Evolutionary conservation across 2,329 filamentous ascomycete species (phyloP).

Genomic region (Parascedosporium putredinis): DNA sequence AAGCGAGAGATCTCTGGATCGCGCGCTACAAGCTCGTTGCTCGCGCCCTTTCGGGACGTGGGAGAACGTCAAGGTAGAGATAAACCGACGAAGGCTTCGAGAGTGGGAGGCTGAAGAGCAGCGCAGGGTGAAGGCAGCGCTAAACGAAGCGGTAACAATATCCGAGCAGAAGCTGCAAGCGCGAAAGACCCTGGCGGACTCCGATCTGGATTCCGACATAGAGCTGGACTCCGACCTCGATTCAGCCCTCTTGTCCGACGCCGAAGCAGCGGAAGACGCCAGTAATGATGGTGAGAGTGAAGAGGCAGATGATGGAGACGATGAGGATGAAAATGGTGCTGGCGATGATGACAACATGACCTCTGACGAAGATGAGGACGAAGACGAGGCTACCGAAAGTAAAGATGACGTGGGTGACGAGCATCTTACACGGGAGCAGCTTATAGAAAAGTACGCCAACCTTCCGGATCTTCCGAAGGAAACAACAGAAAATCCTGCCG

Average conservation of each 20-base stretch:
- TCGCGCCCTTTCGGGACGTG: slow-evolving; percentile 46
- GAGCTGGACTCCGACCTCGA: slow-evolving; percentile 27
- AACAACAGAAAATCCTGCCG: slow-evolving; percentile 12
- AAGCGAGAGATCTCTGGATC: slow-evolving; percentile 59
- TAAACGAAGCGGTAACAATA: slow-evolving; percentile 63
- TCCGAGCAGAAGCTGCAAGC: slow-evolving; percentile 60
- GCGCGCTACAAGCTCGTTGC: slow-evolving; percentile 63
- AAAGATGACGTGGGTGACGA: slow-evolving; percentile 50
- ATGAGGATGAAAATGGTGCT: slow-evolving; percentile 28
- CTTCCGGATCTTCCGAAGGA: slow-evolving; percentile 31
- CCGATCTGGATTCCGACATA: slow-evolving; percentile 36
- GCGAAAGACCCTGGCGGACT: slow-evolving; percentile 42
- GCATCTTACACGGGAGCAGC: slow-evolving; percentile 56
- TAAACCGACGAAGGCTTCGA: slow-evolving; percentile 48
- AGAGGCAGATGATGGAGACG: slow-evolving; percentile 16
- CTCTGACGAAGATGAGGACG: slow-evolving; percentile 52
- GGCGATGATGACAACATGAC: slow-evolving; percentile 44
- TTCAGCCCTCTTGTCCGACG: slow-evolving; percentile 22
- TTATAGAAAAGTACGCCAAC: slow-evolving; percentile 58
- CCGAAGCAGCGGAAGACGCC: not conserved
- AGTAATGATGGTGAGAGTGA: slow-evolving; percentile 12
- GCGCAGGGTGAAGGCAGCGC: slow-evolving; percentile 53
- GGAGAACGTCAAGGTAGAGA: slow-evolving; percentile 53
- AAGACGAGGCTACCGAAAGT: slow-evolving; percentile 36
- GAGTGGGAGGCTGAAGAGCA: slow-evolving; percentile 59